These are phyloP conservation scores for Taphrina wiesneri DNA, from an alignment of 1,139 yeast species.

Conservation along the genomic window DNA sequence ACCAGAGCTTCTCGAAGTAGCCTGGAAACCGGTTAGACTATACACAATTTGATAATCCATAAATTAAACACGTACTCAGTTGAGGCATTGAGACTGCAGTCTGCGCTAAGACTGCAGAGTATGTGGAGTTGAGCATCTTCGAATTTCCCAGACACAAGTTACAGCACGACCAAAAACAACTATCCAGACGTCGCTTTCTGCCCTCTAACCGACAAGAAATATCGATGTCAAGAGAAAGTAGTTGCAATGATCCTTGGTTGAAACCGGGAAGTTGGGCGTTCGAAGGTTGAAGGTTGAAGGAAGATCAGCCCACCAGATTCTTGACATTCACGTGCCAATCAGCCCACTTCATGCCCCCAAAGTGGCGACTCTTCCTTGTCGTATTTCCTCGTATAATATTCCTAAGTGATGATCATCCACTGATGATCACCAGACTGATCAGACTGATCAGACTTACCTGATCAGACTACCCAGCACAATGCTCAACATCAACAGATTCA, in stretches of 20 bases:
- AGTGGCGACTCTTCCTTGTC: background rate
- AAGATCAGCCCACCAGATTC: slow-evolving; percentile 19
- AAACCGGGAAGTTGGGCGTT: background rate
- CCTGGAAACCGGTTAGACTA: background rate
- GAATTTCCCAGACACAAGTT: background rate
- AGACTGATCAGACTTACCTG: background rate
- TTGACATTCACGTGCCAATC: background rate
- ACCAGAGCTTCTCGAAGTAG: slow-evolving; percentile 68
- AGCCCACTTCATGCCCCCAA: background rate
- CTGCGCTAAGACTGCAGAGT: slow-evolving; percentile 23
- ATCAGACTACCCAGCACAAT: no score
- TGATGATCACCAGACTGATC: background rate
- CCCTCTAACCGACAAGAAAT: background rate
- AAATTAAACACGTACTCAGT: slow-evolving; percentile 8
- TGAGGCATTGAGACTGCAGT: slow-evolving; percentile 26
- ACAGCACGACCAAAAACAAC: background rate
- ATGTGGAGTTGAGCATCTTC: slow-evolving; percentile 28
- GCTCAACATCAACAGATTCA: no score
- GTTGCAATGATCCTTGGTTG: background rate
- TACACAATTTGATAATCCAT: background rate
- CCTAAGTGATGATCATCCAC: background rate
- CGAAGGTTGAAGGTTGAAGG: background rate
- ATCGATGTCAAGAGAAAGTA: background rate
- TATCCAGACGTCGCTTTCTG: no score
- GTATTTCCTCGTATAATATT: background rate